Base-by-base conservation (phyloP, 2,329 filamentous ascomycete species). In the Sporothrix schenckii region DNA sequence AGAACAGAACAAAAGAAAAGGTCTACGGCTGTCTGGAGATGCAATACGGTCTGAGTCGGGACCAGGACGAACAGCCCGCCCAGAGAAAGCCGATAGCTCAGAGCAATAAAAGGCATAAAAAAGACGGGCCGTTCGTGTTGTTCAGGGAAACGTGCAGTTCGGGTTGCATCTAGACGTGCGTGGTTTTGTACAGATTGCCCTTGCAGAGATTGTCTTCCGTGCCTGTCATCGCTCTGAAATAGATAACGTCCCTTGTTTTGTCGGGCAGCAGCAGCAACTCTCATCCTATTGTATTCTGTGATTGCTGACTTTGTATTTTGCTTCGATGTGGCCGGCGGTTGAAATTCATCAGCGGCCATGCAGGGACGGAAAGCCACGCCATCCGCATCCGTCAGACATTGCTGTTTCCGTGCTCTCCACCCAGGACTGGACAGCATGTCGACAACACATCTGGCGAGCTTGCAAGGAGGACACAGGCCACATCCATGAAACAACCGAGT, bases 401-500 rank as follows among this genome's bases (percentile, higher is more conserved):
- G 21, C 14, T 47, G 39, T 58, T 68, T 68, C 21, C 39, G 19
- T 47, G 34, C 14, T 49, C 47, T 60, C 30, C 19, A 41, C 9
- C 13, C 39, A n/a, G 10, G 27, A 61, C 34, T 61, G 39, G 56
- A 44, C 34, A 44, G 56, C 56, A 63, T 5, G 58, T 27, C 39
- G 58, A 63, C 58, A 63, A 47, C 58, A 47, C 58, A 63, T 47
- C 58, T 21, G n/a, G 47, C 54, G n/a, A 63, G 41, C 14, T 39
- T 24, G 47, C n/a, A 41, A 61, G 39, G 53, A 68, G 53, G 54
- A 68, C 71, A 71, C 71, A 71, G 66, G 72, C 70, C 70, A 49
- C 72, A 71, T 72, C 74, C 72, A 79, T 80, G 79, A 80, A 80
- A 80, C 78, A 77, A 76, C 75, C 75, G 74, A 74, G 74, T 72